Conservation (phyloP, 148 eudicot species). For the Silene conica region DNA sequence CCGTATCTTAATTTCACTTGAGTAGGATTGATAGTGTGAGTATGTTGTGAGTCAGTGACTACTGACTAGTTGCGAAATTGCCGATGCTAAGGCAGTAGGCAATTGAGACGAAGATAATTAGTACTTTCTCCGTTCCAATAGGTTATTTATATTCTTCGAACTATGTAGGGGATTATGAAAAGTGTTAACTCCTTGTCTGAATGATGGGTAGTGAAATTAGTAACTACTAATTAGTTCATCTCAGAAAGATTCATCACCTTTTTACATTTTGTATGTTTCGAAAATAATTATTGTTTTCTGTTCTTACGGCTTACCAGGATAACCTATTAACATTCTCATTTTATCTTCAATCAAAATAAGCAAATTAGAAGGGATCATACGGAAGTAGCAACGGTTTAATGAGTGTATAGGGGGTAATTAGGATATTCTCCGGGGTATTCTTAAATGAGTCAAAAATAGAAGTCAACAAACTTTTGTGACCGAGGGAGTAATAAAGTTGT, state of each 20-base stretch:
- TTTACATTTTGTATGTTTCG: background rate
- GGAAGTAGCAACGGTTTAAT: too few relatives aligned
- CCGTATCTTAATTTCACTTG: too few relatives aligned
- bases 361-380: too few relatives aligned
- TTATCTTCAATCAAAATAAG: background rate
- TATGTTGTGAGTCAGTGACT: background rate
- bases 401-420: too few relatives aligned
- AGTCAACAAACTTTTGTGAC: background rate
- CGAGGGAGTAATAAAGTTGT: background rate
- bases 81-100: background rate
- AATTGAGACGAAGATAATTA: too few relatives aligned
- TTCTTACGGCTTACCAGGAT: too few relatives aligned
- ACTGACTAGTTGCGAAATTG: background rate
- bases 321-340: too few relatives aligned
- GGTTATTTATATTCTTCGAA: background rate
- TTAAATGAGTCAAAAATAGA: background rate
- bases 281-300: too few relatives aligned
- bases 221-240: background rate
- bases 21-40: background rate
- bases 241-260: background rate
- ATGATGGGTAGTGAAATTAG: background rate
- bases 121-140: background rate
- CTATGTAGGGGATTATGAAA: background rate
- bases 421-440: too few relatives aligned
- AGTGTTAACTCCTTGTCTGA: background rate